Evolutionary conservation across 169 alveolate species (phyloP).

Genomic region (Plasmodium yoelii): DNA sequence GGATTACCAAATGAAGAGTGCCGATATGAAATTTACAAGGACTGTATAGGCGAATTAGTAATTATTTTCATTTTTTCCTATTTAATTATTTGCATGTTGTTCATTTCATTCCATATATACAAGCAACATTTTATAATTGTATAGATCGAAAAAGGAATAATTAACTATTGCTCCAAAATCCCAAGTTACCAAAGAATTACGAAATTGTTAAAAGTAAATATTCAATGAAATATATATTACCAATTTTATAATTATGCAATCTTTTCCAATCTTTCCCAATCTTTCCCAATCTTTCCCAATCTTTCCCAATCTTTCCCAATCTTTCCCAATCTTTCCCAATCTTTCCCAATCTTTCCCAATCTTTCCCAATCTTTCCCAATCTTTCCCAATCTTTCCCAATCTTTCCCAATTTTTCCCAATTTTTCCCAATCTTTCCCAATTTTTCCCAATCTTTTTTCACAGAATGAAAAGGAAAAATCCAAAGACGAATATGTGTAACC

Average conservation of each 20-base stretch:
- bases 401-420: no score
- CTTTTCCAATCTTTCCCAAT: slow-evolving; percentile 5
- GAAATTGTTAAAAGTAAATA: slow-evolving; percentile 30
- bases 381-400: not conserved
- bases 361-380: not conserved
- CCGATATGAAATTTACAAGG: slow-evolving; percentile 82
- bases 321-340: no score
- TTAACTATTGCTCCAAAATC: slow-evolving; percentile 29
- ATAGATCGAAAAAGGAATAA: slow-evolving; percentile 65
- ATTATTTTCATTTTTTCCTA: not conserved
- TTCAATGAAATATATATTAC: not conserved
- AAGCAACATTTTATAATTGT: not conserved
- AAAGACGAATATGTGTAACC: slow-evolving; percentile 55
- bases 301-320: not conserved
- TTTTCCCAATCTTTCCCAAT: no score
- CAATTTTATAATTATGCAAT: not conserved
- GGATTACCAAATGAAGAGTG: slow-evolving; percentile 83
- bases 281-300: not conserved
- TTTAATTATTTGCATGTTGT: not conserved
- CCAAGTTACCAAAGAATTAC: slow-evolving; percentile 50
- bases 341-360: no score
- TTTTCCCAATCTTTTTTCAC: not conserved
- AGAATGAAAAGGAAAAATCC: slow-evolving; percentile 27
- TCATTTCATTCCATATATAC: not conserved
- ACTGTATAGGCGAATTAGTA: slow-evolving; percentile 82